These are phyloP conservation scores for Cnidoscolus chayamansa DNA, from an alignment of 441 rosid genomes.

Conservation along the genomic window DNA sequence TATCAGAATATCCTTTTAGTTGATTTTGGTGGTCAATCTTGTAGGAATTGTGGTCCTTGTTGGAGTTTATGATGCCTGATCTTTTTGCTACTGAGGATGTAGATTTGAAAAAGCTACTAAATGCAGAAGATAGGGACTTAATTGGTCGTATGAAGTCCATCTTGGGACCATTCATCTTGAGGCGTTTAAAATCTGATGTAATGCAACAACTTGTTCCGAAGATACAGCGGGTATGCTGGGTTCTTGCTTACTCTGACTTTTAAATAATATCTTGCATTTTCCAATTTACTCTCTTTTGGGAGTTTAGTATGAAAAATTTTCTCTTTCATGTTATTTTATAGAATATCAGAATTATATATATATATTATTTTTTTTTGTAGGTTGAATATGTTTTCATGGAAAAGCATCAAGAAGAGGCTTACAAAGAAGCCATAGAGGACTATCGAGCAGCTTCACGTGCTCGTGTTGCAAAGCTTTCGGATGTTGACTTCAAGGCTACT, in stretches of 20 bases:
- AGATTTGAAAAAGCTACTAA: constrained; percentile 84
- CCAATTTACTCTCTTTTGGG: neutral
- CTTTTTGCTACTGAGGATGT: constrained; percentile 87
- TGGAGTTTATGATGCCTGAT: constrained; percentile 97
- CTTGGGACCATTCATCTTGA: constrained; percentile 89
- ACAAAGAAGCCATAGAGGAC: constrained; percentile 88
- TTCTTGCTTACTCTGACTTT: constrained; percentile 9
- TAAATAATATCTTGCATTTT: constrained; percentile 12
- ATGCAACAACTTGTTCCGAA: constrained; percentile 98
- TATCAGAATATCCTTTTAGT: constrained; percentile 19
- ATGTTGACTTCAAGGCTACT: constrained; percentile 38
- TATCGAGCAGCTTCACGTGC: constrained; percentile 77
- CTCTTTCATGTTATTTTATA: neutral
- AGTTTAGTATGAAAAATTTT: constrained; percentile 16
- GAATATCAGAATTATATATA: constrained; percentile 19
- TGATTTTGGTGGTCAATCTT: constrained; percentile 24
- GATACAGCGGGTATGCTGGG: constrained; percentile 63
- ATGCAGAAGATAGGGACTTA: constrained; percentile 75
- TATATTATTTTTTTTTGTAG: constrained; percentile 36
- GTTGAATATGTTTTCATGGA: constrained; percentile 88
- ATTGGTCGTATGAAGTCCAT: constrained; percentile 92
- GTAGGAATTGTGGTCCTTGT: constrained; percentile 91
- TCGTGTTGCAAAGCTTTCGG: constrained; percentile 57
- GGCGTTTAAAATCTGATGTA: constrained; percentile 93
- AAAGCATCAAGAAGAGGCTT: constrained; percentile 70